Base-by-base conservation (phyloP, 1,284 basidiomycete genomes). In the Ceratobasidium sp. region DNA sequence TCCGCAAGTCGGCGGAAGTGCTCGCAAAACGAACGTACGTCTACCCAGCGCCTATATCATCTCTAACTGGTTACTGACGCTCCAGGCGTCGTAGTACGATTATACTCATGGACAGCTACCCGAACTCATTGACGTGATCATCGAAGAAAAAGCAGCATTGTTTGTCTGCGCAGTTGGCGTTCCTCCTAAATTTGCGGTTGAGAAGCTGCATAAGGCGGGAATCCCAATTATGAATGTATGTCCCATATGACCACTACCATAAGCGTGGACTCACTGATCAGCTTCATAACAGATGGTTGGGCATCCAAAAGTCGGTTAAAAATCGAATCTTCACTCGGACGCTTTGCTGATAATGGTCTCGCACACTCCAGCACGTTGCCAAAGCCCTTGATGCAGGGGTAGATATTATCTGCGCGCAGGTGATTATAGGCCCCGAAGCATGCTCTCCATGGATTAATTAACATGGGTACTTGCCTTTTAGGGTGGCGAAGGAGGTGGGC, bases 371-470 rank as follows among this genome's bases (percentile, higher is more conserved):
- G 84, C 95, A 97, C 84, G 94, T 94, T 60, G 81, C 86, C 71
- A 95, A 95, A 84, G 95, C 95, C 9, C 88, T 96, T 56, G 92
- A 89, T 13, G 92, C 88, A 44, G 95, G 95, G 64, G 92, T 93
- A 51, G 96, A 97, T 83, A 87, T 97, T 80, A 96, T 97, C 84
- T 96, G 95, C 82, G 94, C 95, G 0, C 96, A 97, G 73, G 73
- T 76, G 18, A 67, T 46, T n/a, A 23, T 23, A 15, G 20, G 6
- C 23, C 44, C 72, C 33, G 10, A 33, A 56, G 15, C 68, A 39
- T 33, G 15, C n/a, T 1, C 23, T 33, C 40, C 40, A 46, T 46
- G 18, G 42, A 51, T 44, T 20, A 28, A 23, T 15, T 58, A 53
- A 55, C 28, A 23, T 63, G 61, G 46, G 51, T n/a, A n/a, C 40